Conservation (phyloP, 148 eudicot species). For the Heliosperma pusillum region DNA sequence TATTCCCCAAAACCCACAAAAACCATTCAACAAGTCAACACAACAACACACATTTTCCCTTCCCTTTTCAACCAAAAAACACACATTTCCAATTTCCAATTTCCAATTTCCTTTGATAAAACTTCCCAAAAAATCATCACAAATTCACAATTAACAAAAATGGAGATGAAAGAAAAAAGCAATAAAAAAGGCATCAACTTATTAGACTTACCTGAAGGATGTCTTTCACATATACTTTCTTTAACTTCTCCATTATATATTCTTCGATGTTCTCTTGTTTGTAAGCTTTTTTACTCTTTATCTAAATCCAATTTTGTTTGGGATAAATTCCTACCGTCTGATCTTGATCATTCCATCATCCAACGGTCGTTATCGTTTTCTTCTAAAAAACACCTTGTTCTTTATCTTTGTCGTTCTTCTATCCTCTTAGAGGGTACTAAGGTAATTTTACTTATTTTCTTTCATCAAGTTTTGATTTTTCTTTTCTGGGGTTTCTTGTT, state of each 20-base stretch:
- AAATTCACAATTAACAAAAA: neutral
- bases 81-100: too few relatives aligned
- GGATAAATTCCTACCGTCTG: conserved; percentile 25
- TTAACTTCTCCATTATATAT: conserved; percentile 29
- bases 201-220: conserved; percentile 33
- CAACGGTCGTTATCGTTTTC: neutral
- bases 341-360: conserved; percentile 15
- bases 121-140: too few relatives aligned
- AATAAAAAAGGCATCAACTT: conserved; percentile 20
- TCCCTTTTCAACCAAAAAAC: too few relatives aligned
- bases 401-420: conserved; percentile 24
- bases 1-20: neutral
- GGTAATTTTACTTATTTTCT: conserved; percentile 13
- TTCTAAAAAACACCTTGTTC: conserved; percentile 23
- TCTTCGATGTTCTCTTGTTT: conserved; percentile 23
- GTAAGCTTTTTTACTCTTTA: conserved; percentile 17
- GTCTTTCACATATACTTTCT: conserved; percentile 27
- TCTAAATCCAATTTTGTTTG: conserved; percentile 28
- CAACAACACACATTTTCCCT: too few relatives aligned
- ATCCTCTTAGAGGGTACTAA: conserved; percentile 22
- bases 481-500: neutral
- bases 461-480: neutral
- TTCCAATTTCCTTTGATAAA: too few relatives aligned
- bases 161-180: conserved; percentile 21
- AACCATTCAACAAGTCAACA: neutral